Base-by-base conservation (phyloP, 352 stramenopile species). In the Thalassiosira pacifica region DNA sequence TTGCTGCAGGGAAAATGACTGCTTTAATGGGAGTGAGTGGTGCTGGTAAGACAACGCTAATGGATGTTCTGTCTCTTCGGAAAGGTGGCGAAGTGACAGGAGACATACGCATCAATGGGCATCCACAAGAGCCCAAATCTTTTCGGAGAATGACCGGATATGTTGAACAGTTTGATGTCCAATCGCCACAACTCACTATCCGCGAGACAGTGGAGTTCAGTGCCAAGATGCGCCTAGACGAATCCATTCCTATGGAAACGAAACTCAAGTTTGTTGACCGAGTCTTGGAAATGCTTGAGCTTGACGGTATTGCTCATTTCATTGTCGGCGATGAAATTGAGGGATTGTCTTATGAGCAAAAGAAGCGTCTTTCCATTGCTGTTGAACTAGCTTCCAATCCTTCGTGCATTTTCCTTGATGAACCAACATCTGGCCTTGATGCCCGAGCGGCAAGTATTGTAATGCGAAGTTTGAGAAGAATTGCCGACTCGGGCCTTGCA, bases 11-110 rank as follows among this genome's bases (percentile, higher is more conserved):
- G 6, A 96, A 91, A 18, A 94, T 98, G 87, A 98, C 95, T 37
- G 96, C 95, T 31, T 87, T 98, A 0, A 97, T 98, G 94, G 96
- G 96, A 9, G 96, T 89, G 22, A 75, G 69, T 48, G 69, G 95
- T n/a, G 94, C 95, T 22, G 96, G 97, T 5, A 98, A 98, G 84
- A 98, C 97, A 1, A 98, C 97, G 1, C 88, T 98, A 9, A 96
- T 98, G 90, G 96, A 98, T 77, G 95, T 98, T 1, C 93, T 98
- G 32, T 91, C 96, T 4, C 91, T 96, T 6, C 91, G 96, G 18
- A 98, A 98, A 82, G 96, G 93, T 55, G 96, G 96, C 16, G 81
- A 94, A 60, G 96, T 98, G 53, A 84, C 91, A 37, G 96, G 96
- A 42, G 88, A 97, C 37, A 95, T 98, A 52, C 86, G 89, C 10